These are phyloP conservation scores for Sinapis alba DNA, from an alignment of 441 rosid species.

Conservation along the genomic window DNA sequence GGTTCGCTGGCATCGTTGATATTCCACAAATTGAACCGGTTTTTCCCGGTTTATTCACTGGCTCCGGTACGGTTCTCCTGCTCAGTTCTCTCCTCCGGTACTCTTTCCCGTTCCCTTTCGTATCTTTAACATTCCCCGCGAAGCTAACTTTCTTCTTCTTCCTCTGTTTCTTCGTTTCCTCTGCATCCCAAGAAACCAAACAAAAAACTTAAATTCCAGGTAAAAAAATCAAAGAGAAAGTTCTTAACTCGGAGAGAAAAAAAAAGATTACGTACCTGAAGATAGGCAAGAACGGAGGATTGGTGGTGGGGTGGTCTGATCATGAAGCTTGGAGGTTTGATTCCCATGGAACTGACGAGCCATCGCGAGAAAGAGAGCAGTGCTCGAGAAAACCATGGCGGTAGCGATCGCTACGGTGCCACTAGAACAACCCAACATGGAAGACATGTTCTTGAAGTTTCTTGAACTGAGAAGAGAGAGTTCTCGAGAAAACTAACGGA, in stretches of 20 bases:
- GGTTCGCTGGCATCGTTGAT: slow-evolving; percentile 52
- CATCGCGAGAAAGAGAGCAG: slow-evolving; percentile 64
- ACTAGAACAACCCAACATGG: slow-evolving; percentile 48
- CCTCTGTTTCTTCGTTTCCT: slow-evolving; percentile 45
- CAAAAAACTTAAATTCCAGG: not conserved
- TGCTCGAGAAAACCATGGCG: slow-evolving; percentile 79
- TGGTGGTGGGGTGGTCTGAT: slow-evolving; percentile 20
- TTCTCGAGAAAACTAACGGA: not conserved
- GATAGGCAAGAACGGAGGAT: slow-evolving; percentile 61
- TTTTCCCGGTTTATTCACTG: slow-evolving; percentile 16
- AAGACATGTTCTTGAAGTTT: slow-evolving; percentile 16
- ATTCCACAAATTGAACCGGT: slow-evolving; percentile 45
- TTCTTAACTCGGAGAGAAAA: not conserved
- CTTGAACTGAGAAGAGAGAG: not conserved
- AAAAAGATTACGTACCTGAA: slow-evolving; percentile 51
- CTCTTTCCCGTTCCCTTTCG: slow-evolving; percentile 61
- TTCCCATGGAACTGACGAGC: slow-evolving; percentile 48
- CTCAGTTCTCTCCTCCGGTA: slow-evolving; percentile 34
- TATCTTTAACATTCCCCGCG: slow-evolving; percentile 75
- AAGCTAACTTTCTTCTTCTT: slow-evolving; percentile 66
- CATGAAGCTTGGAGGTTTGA: slow-evolving; percentile 17
- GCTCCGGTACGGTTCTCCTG: slow-evolving; percentile 15
- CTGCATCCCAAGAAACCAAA: slow-evolving; percentile 27
- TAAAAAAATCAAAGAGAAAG: not conserved
- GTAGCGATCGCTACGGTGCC: slow-evolving; percentile 67